Conservation (phyloP, 2,329 filamentous ascomycete genomes). For the Fusarium goolgardi region DNA sequence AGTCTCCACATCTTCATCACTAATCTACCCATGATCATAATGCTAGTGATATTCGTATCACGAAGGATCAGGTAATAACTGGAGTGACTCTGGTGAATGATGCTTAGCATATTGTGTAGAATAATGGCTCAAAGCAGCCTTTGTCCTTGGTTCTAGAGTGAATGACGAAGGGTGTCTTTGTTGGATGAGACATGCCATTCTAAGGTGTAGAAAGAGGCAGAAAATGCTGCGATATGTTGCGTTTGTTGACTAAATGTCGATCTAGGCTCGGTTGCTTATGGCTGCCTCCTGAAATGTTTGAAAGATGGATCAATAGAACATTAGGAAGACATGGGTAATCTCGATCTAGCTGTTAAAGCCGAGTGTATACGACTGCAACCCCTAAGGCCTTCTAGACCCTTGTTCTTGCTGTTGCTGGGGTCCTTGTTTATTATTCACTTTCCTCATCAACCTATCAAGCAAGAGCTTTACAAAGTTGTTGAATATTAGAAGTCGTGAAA, state of each 20-base stretch:
- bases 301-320: constrained; percentile 24
- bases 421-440: constrained; percentile 26
- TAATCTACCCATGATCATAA: background rate
- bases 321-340: constrained; percentile 15
- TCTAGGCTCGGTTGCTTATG: background rate
- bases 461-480: background rate
- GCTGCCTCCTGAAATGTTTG: constrained; percentile 1
- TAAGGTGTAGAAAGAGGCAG: background rate
- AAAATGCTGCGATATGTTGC: background rate
- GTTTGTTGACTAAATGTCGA: background rate
- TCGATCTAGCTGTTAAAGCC: constrained; percentile 18
- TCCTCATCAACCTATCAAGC: constrained; percentile 12
- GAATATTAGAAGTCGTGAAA: background rate
- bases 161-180: constrained; percentile 2
- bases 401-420: constrained; percentile 5
- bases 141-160: constrained; percentile 8
- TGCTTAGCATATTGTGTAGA: background rate
- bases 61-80: background rate
- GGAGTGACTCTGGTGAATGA: background rate
- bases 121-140: background rate
- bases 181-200: constrained; percentile 1
- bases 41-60: background rate
- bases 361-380: constrained; percentile 6
- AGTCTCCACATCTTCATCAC: constrained; percentile 18
- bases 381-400: constrained; percentile 5